Base-by-base conservation (phyloP, 768 basidiomycete genomes). In the Lactifluus pinguis region DNA sequence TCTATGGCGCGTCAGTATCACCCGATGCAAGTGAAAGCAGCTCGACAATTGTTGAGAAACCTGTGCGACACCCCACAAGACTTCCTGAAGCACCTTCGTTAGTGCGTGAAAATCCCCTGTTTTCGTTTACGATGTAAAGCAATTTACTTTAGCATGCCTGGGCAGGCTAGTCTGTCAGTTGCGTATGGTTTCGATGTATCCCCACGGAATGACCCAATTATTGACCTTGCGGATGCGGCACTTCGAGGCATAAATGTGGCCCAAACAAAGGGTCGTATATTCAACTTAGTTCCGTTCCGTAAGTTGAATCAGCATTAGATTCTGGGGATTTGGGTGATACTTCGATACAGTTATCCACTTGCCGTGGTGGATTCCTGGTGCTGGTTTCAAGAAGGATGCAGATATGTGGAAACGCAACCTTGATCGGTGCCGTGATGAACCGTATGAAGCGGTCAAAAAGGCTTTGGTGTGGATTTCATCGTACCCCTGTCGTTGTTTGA, bases 131-230 rank as follows among this genome's bases (percentile, higher is more conserved):
- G 39, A 60, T 14, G 41, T 50, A n/a, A 50, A 15, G n/a, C 10
- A 17, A 29, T 45, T 42, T 19, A 10, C 47, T 21, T 41, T 36
- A 64, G 54, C 21, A 50, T 75, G 64, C 68, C 75, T 0, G 77
- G 72, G 9, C 70, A 73, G n/a, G 67, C 75, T 32, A 68, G 75
- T 19, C 65, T 81, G 53, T 73, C 72, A 0, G 59, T 80, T 7
- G 74, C 77, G 0, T 82, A 83, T 62, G 82, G 81, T 0, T 70
- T 81, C n/a, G 67, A 75, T 13, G 70, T 78, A 9, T 59, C 71
- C 34, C 69, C 75, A 0, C 53, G 67, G 14, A 67, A 76, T 55
- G 82, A 83, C 64, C 77, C 79, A 3, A 77, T 75, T 62, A 70
- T 83, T 38, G 63, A 67, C 0, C 68, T 76, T 1, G 78, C 77